phyloP scores from a whole-genome alignment of 257 asterid genomes.

The Paraleonurus japonicus region DNA sequence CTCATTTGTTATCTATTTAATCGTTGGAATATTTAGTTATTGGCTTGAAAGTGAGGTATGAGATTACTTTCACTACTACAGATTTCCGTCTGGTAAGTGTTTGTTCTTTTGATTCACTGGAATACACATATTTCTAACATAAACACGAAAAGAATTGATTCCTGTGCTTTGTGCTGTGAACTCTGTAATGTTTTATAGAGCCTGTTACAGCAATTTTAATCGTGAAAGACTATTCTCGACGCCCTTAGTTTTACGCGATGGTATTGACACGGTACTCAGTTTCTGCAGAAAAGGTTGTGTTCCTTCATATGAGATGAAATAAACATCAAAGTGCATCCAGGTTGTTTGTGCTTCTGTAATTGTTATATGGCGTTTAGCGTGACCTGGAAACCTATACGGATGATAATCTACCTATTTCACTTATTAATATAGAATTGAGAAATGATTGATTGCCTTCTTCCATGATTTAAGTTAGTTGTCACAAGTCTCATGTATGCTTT shows the following conservation, averaged over 20 bases:
- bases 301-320: not conserved
- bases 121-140: not conserved
- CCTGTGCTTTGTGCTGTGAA: constrained; percentile 1
- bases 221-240: not conserved
- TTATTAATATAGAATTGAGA: not conserved
- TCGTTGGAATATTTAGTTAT: not conserved
- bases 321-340: not conserved
- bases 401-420: not conserved
- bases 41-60: not conserved
- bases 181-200: not conserved
- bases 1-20: not conserved
- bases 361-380: not conserved
- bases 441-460: not conserved
- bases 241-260: not conserved
- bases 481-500: not conserved
- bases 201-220: not conserved
- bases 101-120: not conserved
- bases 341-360: not conserved
- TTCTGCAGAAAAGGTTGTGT: constrained; percentile 6
- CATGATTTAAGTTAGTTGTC: not conserved
- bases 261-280: not conserved
- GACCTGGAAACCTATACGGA: not conserved
- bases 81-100: not conserved
- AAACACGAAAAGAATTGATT: not conserved
- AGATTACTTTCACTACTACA: not conserved